Evolutionary conservation across 2,329 filamentous ascomycete species (phyloP).

Genomic region (Diplodia sapinea): DNA sequence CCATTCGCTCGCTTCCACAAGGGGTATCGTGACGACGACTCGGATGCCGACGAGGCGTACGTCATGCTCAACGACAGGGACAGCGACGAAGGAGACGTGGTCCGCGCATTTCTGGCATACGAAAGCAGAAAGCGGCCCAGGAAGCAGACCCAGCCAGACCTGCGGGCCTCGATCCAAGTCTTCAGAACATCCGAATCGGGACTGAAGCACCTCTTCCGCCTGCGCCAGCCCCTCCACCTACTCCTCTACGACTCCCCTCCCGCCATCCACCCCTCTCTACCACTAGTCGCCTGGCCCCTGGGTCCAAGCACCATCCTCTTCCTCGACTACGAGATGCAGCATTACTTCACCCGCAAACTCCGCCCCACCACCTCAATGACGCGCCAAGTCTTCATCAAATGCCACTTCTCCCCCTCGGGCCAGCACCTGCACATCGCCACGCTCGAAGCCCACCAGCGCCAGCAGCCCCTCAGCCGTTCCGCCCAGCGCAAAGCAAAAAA

Average conservation of each 20-base stretch:
- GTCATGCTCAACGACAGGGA: not conserved
- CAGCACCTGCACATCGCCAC: conserved; percentile 33
- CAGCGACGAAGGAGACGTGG: not conserved
- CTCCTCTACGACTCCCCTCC: conserved; percentile 32
- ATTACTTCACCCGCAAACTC: conserved; percentile 32
- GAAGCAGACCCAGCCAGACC: not conserved
- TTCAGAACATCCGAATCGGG: not conserved
- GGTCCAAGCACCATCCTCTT: conserved; percentile 33
- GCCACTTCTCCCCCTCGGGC: conserved; percentile 32
- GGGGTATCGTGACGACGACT: not conserved
- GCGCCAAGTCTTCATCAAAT: conserved; percentile 34
- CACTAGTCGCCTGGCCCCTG: conserved; percentile 33
- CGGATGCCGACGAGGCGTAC: conserved; percentile 4
- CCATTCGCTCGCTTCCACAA: not conserved
- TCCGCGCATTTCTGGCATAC: too few relatives aligned
- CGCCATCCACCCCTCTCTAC: conserved; percentile 31
- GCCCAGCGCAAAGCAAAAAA: not conserved
- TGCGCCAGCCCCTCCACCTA: not conserved
- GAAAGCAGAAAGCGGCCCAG: not conserved
- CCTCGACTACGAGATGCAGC: conserved; percentile 29
- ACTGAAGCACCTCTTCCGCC: not conserved
- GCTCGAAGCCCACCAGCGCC: conserved; percentile 26
- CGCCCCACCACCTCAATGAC: conserved; percentile 6
- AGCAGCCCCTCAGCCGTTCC: not conserved
- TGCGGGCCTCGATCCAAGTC: not conserved